Evolutionary conservation across 2,329 filamentous ascomycete genomes (phyloP).

Genomic region (Fusarium sp.): DNA sequence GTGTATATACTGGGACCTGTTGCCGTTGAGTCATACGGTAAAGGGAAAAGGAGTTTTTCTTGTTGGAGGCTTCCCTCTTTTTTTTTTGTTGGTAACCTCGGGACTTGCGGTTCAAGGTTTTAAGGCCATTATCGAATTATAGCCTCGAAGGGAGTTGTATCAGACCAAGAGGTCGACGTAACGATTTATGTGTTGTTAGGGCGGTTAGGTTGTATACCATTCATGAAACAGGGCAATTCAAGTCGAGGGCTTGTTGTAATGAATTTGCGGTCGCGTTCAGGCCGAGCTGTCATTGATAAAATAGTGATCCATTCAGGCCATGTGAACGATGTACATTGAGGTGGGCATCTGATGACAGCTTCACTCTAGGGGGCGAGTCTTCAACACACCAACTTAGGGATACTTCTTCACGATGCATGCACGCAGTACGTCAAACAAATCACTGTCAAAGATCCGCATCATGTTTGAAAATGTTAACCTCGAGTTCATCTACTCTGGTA

Average conservation of each 20-base stretch:
- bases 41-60: conserved; percentile 11
- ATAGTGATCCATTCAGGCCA: neutral
- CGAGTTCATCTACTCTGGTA: neutral
- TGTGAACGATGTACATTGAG: neutral
- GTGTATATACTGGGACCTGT: conserved; percentile 1
- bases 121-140: conserved; percentile 9
- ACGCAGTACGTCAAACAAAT: neutral
- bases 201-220: conserved; percentile 39
- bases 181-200: conserved; percentile 40
- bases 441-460: neutral
- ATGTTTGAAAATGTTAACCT: neutral
- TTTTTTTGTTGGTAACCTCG: neutral
- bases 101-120: neutral
- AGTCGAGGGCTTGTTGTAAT: conserved; percentile 6
- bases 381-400: neutral
- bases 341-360: conserved; percentile 19
- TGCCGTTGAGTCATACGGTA: neutral
- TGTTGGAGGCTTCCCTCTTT: neutral
- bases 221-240: conserved; percentile 28
- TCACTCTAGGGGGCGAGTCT: neutral
- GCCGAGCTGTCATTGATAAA: neutral
- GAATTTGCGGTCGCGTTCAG: neutral
- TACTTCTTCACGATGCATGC: neutral
- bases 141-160: conserved; percentile 14
- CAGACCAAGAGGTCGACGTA: conserved; percentile 16